Conservation (phyloP, 257 asterid species). For the Petunia axillaris region DNA sequence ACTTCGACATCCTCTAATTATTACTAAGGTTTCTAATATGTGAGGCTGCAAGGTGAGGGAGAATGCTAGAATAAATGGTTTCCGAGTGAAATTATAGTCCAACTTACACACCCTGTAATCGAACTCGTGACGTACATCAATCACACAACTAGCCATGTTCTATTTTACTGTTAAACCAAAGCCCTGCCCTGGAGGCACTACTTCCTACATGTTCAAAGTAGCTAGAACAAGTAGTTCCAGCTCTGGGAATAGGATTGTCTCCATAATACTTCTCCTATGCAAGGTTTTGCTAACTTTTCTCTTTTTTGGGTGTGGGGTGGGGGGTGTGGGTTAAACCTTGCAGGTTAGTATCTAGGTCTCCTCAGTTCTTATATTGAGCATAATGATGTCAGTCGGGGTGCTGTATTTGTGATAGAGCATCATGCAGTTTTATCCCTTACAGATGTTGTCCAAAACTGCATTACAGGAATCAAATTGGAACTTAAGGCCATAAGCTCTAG, state of each 20-base stretch:
- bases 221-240: background rate
- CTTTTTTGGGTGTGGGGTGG: background rate
- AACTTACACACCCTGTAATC: background rate
- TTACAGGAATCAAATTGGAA: background rate
- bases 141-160: background rate
- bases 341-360: background rate
- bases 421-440: background rate
- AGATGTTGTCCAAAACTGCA: background rate
- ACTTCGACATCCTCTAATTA: background rate
- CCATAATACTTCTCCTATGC: too few relatives aligned
- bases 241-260: background rate
- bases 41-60: background rate
- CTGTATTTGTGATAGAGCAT: slow-evolving; percentile 8
- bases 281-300: background rate
- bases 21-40: background rate
- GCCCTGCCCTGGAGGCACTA: background rate
- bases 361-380: background rate
- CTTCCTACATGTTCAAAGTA: background rate
- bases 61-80: background rate
- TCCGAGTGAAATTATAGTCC: background rate
- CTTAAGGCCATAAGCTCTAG: slow-evolving; percentile 6
- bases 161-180: background rate
- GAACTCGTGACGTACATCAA: background rate
- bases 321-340: background rate
- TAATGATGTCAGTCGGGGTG: background rate